Conservation (phyloP, 805 yeast genomes). For the Metschnikowia amazonensis region DNA sequence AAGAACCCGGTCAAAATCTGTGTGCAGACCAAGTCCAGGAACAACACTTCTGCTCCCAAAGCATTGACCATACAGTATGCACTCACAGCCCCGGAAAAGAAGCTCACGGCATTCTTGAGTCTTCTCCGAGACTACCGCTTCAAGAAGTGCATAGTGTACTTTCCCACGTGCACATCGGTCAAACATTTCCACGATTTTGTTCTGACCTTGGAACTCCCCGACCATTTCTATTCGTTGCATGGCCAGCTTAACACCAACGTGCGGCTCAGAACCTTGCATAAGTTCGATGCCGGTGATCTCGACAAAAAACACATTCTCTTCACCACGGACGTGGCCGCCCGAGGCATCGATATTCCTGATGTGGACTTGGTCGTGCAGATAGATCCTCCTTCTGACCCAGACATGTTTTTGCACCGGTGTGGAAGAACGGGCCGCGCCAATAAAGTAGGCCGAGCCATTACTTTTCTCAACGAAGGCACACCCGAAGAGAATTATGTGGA, state of each 20-base stretch:
- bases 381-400: constrained; percentile 94
- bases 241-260: constrained; percentile 86
- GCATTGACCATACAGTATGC: constrained; percentile 61
- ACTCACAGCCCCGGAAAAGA: constrained; percentile 54
- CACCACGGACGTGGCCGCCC: constrained; percentile 98
- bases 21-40: constrained; percentile 52
- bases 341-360: constrained; percentile 94
- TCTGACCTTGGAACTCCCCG: constrained; percentile 25
- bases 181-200: constrained; percentile 67
- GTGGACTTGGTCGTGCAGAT: constrained; percentile 91
- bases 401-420: constrained; percentile 85
- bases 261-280: constrained; percentile 65
- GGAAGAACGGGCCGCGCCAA: constrained; percentile 97
- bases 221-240: constrained; percentile 67
- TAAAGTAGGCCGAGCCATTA: constrained; percentile 71
- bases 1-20: constrained; percentile 86
- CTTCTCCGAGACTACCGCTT: constrained; percentile 52
- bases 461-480: constrained; percentile 64
- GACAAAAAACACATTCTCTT: constrained; percentile 57
- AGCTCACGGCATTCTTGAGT: constrained; percentile 56
- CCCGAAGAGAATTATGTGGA: constrained; percentile 79
- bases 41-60: constrained; percentile 49
- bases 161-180: constrained; percentile 87
- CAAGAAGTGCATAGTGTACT: constrained; percentile 83
- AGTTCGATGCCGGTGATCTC: constrained; percentile 49